Base-by-base conservation (phyloP, 768 basidiomycete genomes). In the Tricholoma sp. region DNA sequence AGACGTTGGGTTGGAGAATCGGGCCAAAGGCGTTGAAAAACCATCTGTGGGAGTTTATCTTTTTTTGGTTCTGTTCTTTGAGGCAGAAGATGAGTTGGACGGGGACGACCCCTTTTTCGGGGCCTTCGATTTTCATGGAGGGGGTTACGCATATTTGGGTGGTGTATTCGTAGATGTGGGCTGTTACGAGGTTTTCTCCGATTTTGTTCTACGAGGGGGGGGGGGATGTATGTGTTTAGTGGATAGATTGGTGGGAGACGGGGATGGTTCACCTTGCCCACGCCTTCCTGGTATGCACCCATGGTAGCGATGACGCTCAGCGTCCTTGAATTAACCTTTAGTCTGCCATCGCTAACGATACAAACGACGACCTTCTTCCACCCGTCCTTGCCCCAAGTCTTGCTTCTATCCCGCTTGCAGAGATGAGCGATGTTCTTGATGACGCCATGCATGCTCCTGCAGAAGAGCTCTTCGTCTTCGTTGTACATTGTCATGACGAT, bases 401-500 rank as follows among this genome's bases (percentile, higher is more conserved):
- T 94, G 63, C 86, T 89, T 50, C 91, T 77, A 46, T 89, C 88
- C 19, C 95, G 79, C 62, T 86, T 90, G 67, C 91, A 93, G 59
- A 98, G 70, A 70, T 96, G 91, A 4, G 86, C 87, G 45, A 98
- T 80, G 64, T 98, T 98, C 80, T 91, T 93, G 71, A 97, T 92
- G 5, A 98, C 90, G 52, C 95, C 95, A 66, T 96, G 90, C 91
- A 98, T 94, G 0, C 95, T 92, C 41, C 94, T 74, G 64, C 86
- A 87, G 72, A 98, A 98, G 5, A 98, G 78, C 64, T 87, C 83
- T 69, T 96, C 94, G 64, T 91, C 85, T 65, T 94, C 94, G 66
- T 97, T 96, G 70, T 96, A 97, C 94, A 98, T 97, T 12, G 95
- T 98, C 83, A 98, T 89, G 43, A 97, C 95, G 63, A 98, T 95